Evolutionary conservation across 768 basidiomycete species (phyloP).

Genomic region (Pleurotus pulmonarius): DNA sequence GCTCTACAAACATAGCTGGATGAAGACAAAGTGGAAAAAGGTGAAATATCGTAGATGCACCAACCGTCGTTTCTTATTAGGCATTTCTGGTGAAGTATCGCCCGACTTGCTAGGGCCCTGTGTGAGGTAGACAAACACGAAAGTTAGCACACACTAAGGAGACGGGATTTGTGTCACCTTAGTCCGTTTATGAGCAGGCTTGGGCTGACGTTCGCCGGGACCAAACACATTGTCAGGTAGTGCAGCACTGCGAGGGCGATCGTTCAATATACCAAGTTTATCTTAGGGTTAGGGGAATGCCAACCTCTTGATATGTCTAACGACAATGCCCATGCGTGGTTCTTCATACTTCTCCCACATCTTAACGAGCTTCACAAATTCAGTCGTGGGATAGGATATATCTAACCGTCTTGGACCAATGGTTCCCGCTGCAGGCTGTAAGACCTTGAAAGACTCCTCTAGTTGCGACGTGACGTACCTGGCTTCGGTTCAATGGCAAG

Average conservation of each 20-base stretch:
- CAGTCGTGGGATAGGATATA: slow-evolving; percentile 94
- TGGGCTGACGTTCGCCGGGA: slow-evolving; percentile 72
- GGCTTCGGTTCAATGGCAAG: slow-evolving; percentile 88
- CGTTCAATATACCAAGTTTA: slow-evolving; percentile 7
- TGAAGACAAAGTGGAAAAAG: slow-evolving; percentile 13
- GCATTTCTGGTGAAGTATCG: slow-evolving; percentile 63
- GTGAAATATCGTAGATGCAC: slow-evolving; percentile 28
- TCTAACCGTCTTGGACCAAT: slow-evolving; percentile 82
- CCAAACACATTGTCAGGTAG: slow-evolving; percentile 85
- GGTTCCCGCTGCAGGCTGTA: slow-evolving; percentile 54
- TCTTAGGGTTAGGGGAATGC: slow-evolving; percentile 14
- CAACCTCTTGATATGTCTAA: slow-evolving; percentile 90
- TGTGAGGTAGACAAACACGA: background rate
- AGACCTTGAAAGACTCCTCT: slow-evolving; percentile 8
- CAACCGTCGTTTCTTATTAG: slow-evolving; percentile 82
- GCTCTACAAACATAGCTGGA: slow-evolving; percentile 44
- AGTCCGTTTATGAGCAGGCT: slow-evolving; percentile 67
- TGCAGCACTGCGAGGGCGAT: slow-evolving; percentile 44
- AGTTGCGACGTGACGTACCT: slow-evolving; percentile 46
- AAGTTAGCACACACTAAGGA: background rate
- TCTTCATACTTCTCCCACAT: slow-evolving; percentile 95
- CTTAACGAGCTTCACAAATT: slow-evolving; percentile 92
- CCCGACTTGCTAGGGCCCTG: slow-evolving; percentile 62
- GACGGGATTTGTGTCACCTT: slow-evolving; percentile 42
- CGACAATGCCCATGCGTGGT: slow-evolving; percentile 87